Percentiles rank a stretch among this genome's conserved stretches.
phyloP scores from a whole-genome alignment of 305 asterid genomes.

The Coffea humblotiana region DNA sequence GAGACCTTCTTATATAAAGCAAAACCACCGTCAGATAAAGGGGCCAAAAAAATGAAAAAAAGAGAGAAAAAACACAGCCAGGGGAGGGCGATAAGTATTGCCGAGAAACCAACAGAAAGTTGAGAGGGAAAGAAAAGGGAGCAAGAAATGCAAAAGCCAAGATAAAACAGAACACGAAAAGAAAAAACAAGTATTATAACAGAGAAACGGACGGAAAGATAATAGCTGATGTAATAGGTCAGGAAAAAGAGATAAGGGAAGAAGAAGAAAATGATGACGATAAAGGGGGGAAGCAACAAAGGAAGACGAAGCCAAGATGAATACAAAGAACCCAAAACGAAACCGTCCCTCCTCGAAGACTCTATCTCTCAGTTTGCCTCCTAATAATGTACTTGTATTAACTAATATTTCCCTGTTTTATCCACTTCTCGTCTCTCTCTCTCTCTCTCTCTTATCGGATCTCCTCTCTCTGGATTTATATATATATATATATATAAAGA shows the following conservation, averaged over 20 bases:
- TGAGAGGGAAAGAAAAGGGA: slow-evolving; percentile 23
- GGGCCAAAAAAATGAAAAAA: slow-evolving; percentile 28
- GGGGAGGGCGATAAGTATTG: slow-evolving; percentile 27
- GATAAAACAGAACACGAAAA: slow-evolving; percentile 10
- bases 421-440: background rate
- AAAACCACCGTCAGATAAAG: slow-evolving; percentile 53
- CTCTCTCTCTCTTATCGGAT: background rate
- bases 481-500: background rate
- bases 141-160: slow-evolving; percentile 11
- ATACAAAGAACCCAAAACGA: slow-evolving; percentile 21
- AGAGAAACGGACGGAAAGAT: slow-evolving; percentile 26
- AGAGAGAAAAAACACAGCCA: slow-evolving; percentile 9
- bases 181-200: slow-evolving; percentile 11
- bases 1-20: slow-evolving; percentile 32
- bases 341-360: slow-evolving; percentile 15
- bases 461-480: background rate
- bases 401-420: no score
- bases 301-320: slow-evolving; percentile 24
- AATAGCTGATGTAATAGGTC: slow-evolving; percentile 25
- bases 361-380: background rate
- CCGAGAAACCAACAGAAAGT: slow-evolving; percentile 52
- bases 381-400: background rate
- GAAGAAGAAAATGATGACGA: background rate
- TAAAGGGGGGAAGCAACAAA: background rate
- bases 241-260: slow-evolving; percentile 7